These are phyloP conservation scores for Lasiosphaeria hispida DNA, from an alignment of 495 filamentous ascomycete species.

Conservation along the genomic window DNA sequence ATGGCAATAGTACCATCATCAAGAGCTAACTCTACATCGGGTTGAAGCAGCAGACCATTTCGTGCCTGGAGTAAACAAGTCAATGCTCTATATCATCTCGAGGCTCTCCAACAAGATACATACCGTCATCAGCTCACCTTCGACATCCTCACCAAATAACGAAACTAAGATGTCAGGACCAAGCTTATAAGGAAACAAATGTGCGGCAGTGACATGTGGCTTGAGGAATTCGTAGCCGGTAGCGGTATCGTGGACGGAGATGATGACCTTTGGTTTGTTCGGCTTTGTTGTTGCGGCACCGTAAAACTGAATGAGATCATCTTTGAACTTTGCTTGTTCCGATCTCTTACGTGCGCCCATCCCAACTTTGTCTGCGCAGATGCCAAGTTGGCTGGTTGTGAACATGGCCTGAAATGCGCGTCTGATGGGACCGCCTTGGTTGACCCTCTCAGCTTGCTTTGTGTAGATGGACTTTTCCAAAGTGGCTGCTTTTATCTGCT, in stretches of 20 bases:
- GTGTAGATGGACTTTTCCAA: no score
- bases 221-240: constrained; percentile 6
- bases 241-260: constrained; percentile 8
- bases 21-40: constrained; percentile 12
- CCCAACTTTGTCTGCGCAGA: no score
- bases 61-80: background rate
- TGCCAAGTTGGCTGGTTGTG: no score
- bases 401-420: no score
- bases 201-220: constrained; percentile 12
- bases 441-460: no score
- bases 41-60: constrained; percentile 20
- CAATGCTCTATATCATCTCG: background rate
- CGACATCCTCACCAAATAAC: constrained; percentile 18
- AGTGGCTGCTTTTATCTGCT: no score
- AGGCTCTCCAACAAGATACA: background rate
- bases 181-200: constrained; percentile 19
- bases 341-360: no score
- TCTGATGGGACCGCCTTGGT: no score
- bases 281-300: no score
- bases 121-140: constrained; percentile 18
- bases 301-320: no score
- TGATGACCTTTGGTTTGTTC: no score
- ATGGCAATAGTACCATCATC: constrained; percentile 22
- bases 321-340: no score
- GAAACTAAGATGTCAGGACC: constrained; percentile 14